phyloP scores from a whole-genome alignment of 2,329 filamentous ascomycete species.

The Alternaria incomplexa region DNA sequence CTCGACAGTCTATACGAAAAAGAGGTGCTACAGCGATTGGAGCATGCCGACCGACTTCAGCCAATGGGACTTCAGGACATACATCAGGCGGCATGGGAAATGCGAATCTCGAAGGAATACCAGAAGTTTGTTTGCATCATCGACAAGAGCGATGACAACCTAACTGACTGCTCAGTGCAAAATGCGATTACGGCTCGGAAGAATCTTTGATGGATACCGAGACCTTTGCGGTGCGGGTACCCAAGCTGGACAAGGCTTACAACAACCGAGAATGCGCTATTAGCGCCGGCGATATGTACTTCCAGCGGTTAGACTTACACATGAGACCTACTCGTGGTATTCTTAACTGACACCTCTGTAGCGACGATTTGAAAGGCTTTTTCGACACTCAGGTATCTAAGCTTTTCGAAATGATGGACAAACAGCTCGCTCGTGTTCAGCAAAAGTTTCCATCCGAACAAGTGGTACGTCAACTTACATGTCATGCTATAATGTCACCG shows the following conservation, averaged over 20 bases:
- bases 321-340: not conserved
- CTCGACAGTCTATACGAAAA: slow-evolving; percentile 45
- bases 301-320: slow-evolving; percentile 1
- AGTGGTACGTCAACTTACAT: slow-evolving; percentile 22
- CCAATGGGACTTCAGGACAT: slow-evolving; percentile 30
- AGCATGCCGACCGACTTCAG: slow-evolving; percentile 20
- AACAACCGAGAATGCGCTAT: slow-evolving; percentile 19
- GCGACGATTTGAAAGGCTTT: slow-evolving; percentile 25
- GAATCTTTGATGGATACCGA: slow-evolving; percentile 34
- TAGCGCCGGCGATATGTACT: slow-evolving; percentile 25
- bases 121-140: slow-evolving; percentile 22
- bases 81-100: slow-evolving; percentile 44
- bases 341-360: slow-evolving; percentile 17
- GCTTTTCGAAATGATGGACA: slow-evolving; percentile 41
- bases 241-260: slow-evolving; percentile 29
- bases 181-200: slow-evolving; percentile 39
- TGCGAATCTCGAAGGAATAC: slow-evolving; percentile 46
- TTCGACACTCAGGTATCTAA: slow-evolving; percentile 29
- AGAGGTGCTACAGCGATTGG: slow-evolving; percentile 25
- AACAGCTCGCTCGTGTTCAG: slow-evolving; percentile 35
- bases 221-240: slow-evolving; percentile 39
- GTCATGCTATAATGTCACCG: not conserved
- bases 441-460: slow-evolving; percentile 33
- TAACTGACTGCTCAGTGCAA: slow-evolving; percentile 22
- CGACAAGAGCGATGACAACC: not conserved